Percentiles rank a stretch among this genome's conserved stretches.
Evolutionary conservation across 148 eudicot genomes (phyloP).

Genomic region (Mesembryanthemum crystallinum): DNA sequence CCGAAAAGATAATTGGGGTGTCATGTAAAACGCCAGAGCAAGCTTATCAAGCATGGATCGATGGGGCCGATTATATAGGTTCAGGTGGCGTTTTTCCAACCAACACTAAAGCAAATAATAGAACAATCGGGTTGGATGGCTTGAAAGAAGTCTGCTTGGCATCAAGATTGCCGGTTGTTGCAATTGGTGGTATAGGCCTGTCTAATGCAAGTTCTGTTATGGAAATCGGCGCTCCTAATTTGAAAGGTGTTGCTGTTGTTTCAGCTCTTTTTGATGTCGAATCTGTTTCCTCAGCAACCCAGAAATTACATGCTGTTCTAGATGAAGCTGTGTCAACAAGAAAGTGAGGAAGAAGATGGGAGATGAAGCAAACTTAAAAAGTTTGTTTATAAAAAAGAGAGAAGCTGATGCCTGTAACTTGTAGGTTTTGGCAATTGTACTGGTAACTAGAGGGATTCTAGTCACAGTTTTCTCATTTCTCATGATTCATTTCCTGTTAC

Average conservation of each 20-base stretch:
- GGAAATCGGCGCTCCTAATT: slow-evolving; percentile 50
- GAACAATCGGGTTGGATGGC: slow-evolving; percentile 71
- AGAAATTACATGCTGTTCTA: slow-evolving; percentile 47
- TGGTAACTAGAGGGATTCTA: background rate
- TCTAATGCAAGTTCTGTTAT: slow-evolving; percentile 64
- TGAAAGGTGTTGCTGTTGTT: slow-evolving; percentile 86
- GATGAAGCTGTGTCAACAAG: slow-evolving; percentile 30
- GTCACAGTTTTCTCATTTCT: background rate
- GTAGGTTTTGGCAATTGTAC: background rate
- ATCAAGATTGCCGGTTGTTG: slow-evolving; percentile 89
- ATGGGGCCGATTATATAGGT: slow-evolving; percentile 92
- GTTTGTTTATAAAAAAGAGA: background rate
- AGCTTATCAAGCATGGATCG: slow-evolving; percentile 68
- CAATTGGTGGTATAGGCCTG: slow-evolving; percentile 73
- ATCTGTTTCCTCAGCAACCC: slow-evolving; percentile 51
- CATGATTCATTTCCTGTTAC: background rate
- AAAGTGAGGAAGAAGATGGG: background rate
- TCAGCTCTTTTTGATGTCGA: slow-evolving; percentile 75
- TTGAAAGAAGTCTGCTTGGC: slow-evolving; percentile 58
- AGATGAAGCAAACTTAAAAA: too few species aligned
- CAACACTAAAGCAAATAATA: slow-evolving; percentile 72
- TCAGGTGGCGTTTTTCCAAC: slow-evolving; percentile 90
- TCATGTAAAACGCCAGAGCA: slow-evolving; percentile 85
- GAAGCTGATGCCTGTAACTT: background rate
- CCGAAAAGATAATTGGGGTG: slow-evolving; percentile 76